phyloP scores from a whole-genome alignment of 164 flowering plant genomes.

The Brasenia schreberi region DNA sequence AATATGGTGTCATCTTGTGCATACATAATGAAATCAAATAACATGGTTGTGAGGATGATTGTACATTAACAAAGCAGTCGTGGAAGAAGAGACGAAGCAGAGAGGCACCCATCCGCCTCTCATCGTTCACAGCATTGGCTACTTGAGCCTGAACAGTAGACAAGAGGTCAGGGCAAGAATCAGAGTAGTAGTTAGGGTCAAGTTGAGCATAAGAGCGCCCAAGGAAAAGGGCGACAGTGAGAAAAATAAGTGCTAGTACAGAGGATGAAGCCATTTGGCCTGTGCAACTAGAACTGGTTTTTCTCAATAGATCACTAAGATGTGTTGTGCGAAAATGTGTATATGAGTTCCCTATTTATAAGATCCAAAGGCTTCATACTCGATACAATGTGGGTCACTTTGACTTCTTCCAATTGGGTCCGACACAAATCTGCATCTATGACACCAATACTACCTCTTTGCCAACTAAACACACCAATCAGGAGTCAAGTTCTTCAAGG shows the following conservation, averaged over 20 bases:
- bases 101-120: background rate
- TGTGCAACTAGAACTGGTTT: too few species aligned
- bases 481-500: too few species aligned
- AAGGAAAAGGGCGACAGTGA: background rate
- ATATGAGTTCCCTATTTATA: background rate
- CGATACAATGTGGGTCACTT: background rate
- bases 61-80: constrained; percentile 1
- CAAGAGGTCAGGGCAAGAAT: background rate
- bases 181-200: background rate
- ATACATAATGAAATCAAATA: background rate
- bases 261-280: background rate
- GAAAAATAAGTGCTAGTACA: background rate
- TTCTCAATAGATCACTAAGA: background rate
- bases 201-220: constrained; percentile 1
- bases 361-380: background rate
- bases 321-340: background rate
- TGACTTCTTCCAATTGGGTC: background rate
- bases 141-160: background rate
- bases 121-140: background rate
- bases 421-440: background rate
- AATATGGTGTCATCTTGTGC: background rate
- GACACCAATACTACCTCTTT: too few species aligned
- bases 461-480: too few species aligned
- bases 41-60: background rate
- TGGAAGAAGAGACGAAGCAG: constrained; percentile 3